Conservation (phyloP, 73 alveolate species). For the Stentor roeselii region DNA sequence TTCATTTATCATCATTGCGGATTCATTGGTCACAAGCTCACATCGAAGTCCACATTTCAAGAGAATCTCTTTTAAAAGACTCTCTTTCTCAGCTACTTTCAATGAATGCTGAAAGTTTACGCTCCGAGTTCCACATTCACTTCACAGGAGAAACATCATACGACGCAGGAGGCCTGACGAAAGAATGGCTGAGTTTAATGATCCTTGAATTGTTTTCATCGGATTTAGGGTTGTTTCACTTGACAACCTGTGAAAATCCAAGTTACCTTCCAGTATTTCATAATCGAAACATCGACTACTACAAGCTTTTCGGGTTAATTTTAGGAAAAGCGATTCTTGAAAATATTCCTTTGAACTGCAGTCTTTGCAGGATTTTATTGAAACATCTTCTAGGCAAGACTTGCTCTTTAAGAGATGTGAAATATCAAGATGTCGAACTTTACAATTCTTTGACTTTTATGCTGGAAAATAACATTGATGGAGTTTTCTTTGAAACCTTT, state of each 20-base stretch:
- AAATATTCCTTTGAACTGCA: constrained; percentile 68
- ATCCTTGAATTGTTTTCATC: neutral
- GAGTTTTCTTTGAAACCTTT: constrained; percentile 42
- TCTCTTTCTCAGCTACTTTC: constrained; percentile 29
- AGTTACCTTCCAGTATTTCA: neutral
- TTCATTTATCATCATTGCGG: constrained; percentile 35
- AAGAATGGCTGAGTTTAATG: constrained; percentile 45
- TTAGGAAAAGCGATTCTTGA: constrained; percentile 72
- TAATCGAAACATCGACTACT: neutral
- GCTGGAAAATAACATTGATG: constrained; percentile 45
- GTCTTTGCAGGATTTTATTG: constrained; percentile 57
- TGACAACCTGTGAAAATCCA: constrained; percentile 33
- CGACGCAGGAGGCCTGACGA: constrained; percentile 62
- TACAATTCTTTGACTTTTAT: constrained; percentile 27
- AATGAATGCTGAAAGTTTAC: constrained; percentile 33
- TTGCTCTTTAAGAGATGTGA: constrained; percentile 25
- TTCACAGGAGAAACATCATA: constrained; percentile 45
- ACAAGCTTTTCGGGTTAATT: constrained; percentile 67
- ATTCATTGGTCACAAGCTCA: constrained; percentile 49
- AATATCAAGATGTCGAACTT: constrained; percentile 28
- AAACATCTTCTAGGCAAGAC: constrained; percentile 53
- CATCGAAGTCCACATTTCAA: constrained; percentile 8
- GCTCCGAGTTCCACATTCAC: constrained; percentile 43
- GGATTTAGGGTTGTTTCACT: constrained; percentile 29
- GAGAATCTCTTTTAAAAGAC: constrained; percentile 31